Evolutionary conservation across 768 basidiomycete genomes (phyloP).

Genomic region (Leccinum disarticulatum): DNA sequence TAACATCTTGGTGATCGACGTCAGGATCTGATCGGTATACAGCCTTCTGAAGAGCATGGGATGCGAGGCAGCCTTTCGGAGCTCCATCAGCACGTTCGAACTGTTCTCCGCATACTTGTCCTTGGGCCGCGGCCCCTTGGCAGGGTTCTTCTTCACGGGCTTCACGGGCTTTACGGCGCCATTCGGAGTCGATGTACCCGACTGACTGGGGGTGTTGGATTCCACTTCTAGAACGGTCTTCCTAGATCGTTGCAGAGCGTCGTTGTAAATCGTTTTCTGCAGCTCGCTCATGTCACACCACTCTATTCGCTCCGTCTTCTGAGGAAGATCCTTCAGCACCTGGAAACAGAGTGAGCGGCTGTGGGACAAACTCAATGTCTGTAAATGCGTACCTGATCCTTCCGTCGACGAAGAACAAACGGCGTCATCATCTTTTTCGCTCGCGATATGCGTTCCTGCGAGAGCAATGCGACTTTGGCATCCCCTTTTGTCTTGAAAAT

Average conservation of each 20-base stretch:
- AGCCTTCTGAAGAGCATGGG: conserved; percentile 91
- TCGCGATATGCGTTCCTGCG: conserved; percentile 88
- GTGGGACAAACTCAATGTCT: not conserved
- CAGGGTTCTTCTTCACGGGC: conserved; percentile 31
- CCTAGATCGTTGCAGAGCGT: conserved; percentile 81
- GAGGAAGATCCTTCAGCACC: conserved; percentile 92
- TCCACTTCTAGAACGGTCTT: conserved; percentile 66
- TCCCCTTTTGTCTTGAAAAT: conserved; percentile 99
- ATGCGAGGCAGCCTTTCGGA: conserved; percentile 94
- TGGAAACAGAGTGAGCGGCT: conserved; percentile 29
- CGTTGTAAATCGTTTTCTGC: conserved; percentile 82
- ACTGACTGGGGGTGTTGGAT: conserved; percentile 24
- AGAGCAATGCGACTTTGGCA: conserved; percentile 81
- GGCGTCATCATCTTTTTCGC: conserved; percentile 99
- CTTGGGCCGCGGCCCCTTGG: conserved; percentile 45
- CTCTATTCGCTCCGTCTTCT: conserved; percentile 89
- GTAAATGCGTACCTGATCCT: conserved; percentile 73
- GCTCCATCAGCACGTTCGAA: conserved; percentile 94
- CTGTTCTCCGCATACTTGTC: conserved; percentile 81
- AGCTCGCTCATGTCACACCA: conserved; percentile 91
- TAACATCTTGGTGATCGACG: conserved; percentile 74
- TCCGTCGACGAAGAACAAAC: conserved; percentile 94
- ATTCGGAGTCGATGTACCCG: conserved; percentile 34
- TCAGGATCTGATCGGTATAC: conserved; percentile 76
- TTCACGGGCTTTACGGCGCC: conserved; percentile 30